phyloP scores from a whole-genome alignment of 352 stramenopile genomes.

The Phytophthora fragariaefolia region DNA sequence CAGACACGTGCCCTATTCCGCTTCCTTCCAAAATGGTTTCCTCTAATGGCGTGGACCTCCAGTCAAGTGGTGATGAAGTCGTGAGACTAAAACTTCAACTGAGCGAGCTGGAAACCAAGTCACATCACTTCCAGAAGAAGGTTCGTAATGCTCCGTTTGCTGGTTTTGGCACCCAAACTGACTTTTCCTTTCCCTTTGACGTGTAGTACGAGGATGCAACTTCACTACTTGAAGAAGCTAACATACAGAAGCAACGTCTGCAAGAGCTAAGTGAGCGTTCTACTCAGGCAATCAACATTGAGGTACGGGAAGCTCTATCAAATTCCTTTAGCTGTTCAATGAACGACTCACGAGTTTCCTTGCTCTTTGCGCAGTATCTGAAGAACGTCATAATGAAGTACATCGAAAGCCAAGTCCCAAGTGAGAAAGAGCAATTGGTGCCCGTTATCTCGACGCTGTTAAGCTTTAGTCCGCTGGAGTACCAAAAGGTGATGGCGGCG shows the following conservation, averaged over 20 bases:
- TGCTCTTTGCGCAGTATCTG: constrained; percentile 62
- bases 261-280: constrained; percentile 54
- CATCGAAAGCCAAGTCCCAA: constrained; percentile 75
- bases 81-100: constrained; percentile 53
- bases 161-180: neutral
- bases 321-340: neutral
- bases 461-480: constrained; percentile 73
- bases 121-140: constrained; percentile 59
- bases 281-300: constrained; percentile 61
- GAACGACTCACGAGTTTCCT: constrained; percentile 12
- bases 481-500: constrained; percentile 61
- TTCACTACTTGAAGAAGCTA: constrained; percentile 57
- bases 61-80: constrained; percentile 53
- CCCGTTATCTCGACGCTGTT: constrained; percentile 80
- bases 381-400: constrained; percentile 91
- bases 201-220: constrained; percentile 62
- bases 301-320: constrained; percentile 42
- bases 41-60: constrained; percentile 10
- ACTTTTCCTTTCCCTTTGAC: constrained; percentile 3
- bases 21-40: constrained; percentile 32
- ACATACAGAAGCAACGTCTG: constrained; percentile 61
- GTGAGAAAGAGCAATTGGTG: constrained; percentile 80
- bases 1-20: constrained; percentile 54
- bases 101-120: constrained; percentile 49
- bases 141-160: constrained; percentile 16